Conservation (phyloP, 768 basidiomycete species). For the Hypsizygus marmoreus region DNA sequence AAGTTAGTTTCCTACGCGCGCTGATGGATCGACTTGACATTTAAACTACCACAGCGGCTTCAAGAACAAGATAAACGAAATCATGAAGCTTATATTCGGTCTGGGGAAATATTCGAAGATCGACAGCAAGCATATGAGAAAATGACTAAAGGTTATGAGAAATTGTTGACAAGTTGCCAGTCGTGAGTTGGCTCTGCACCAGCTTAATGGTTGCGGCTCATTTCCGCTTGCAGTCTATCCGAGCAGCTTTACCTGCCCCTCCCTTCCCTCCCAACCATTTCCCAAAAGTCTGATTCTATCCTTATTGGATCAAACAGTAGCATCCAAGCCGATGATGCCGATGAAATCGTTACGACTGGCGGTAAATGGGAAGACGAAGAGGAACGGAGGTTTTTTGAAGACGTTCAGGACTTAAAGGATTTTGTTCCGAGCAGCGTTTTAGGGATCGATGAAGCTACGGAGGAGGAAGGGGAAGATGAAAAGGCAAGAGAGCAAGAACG, state of each 20-base stretch:
- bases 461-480: conserved; percentile 44
- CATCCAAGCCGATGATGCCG: conserved; percentile 46
- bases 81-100: conserved; percentile 98
- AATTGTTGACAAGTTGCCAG: conserved; percentile 85
- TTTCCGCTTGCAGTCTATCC: conserved; percentile 60
- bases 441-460: conserved; percentile 59
- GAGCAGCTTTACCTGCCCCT: conserved; percentile 85
- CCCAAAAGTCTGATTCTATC: conserved; percentile 82
- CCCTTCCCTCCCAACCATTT: conserved; percentile 79
- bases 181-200: conserved; percentile 50
- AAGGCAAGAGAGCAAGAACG: conserved; percentile 54
- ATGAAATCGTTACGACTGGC: conserved; percentile 56
- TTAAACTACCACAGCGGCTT: conserved; percentile 58
- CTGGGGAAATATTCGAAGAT: conserved; percentile 99
- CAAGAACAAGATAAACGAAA: conserved; percentile 97
- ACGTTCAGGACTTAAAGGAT: conserved; percentile 87
- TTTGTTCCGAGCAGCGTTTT: conserved; percentile 88
- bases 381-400: conserved; percentile 91
- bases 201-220: conserved; percentile 13
- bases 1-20: conserved; percentile 46
- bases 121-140: conserved; percentile 98
- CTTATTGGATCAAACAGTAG: conserved; percentile 59
- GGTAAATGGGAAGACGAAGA: conserved; percentile 99
- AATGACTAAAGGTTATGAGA: conserved; percentile 96
- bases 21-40: background rate